Conservation (phyloP, 1,139 yeast species). For the Saccharomyces uvarum region DNA sequence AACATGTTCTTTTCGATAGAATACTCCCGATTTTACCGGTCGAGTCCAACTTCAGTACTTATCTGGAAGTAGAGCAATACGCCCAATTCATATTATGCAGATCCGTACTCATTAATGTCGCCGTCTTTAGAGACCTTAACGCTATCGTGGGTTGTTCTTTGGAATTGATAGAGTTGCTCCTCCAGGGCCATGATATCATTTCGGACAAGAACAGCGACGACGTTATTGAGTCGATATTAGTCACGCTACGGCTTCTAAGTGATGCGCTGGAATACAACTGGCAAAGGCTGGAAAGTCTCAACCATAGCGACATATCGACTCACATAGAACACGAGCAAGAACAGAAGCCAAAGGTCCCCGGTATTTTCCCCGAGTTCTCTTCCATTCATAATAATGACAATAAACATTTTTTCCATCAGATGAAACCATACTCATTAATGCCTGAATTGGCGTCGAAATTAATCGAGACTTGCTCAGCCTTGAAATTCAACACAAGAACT, state of each 20-base stretch:
- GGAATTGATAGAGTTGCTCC: slow-evolving; percentile 18
- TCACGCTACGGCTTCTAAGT: slow-evolving; percentile 24
- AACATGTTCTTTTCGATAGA: slow-evolving; percentile 20
- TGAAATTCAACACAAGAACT: slow-evolving; percentile 22
- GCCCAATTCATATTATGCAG: slow-evolving; percentile 23
- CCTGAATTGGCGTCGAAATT: slow-evolving; percentile 18
- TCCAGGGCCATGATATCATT: slow-evolving; percentile 16
- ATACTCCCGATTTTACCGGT: slow-evolving; percentile 21
- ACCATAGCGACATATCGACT: slow-evolving; percentile 4
- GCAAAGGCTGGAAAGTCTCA: slow-evolving; percentile 11
- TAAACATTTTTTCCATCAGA: slow-evolving; percentile 22
- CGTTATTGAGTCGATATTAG: slow-evolving; percentile 22
- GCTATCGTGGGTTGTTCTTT: slow-evolving; percentile 17
- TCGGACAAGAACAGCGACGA: slow-evolving; percentile 12
- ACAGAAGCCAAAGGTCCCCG: slow-evolving; percentile 16
- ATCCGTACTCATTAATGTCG: slow-evolving; percentile 24
- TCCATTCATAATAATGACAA: slow-evolving; percentile 9
- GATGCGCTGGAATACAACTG: slow-evolving; percentile 27
- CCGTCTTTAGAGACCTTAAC: slow-evolving; percentile 23
- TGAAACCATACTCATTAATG: slow-evolving; percentile 19
- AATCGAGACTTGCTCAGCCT: slow-evolving; percentile 16
- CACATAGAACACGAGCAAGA: slow-evolving; percentile 7
- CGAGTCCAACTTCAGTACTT: slow-evolving; percentile 17
- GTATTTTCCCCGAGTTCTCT: slow-evolving; percentile 22
- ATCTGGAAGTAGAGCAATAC: slow-evolving; percentile 25